phyloP scores from a whole-genome alignment of 1,284 basidiomycete genomes.

The Rhodotorula sp. region DNA sequence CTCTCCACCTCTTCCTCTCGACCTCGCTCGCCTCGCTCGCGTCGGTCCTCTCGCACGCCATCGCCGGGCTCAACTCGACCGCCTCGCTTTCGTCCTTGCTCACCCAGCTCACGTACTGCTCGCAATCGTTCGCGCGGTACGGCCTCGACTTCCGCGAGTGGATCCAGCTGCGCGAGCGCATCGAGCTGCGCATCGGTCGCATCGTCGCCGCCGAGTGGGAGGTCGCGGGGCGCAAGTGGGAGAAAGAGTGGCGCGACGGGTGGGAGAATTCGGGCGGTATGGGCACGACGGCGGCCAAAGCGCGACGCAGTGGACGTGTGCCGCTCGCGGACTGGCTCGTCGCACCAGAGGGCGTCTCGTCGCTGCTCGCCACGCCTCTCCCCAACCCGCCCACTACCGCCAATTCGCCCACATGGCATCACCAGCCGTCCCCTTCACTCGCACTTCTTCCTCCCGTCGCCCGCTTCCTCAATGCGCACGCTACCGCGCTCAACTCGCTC shows the following conservation, averaged over 20 bases:
- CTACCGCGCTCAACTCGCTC: slow-evolving; percentile 74
- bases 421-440: slow-evolving; percentile 64
- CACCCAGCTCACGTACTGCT: slow-evolving; percentile 88
- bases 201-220: slow-evolving; percentile 56
- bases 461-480: slow-evolving; percentile 69
- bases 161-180: slow-evolving; percentile 54
- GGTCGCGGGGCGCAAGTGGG: slow-evolving; percentile 35
- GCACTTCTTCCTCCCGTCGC: slow-evolving; percentile 77
- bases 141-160: slow-evolving; percentile 69
- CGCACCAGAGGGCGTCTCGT: slow-evolving; percentile 46
- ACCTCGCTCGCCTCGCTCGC: slow-evolving; percentile 62
- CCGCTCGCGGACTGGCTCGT: slow-evolving; percentile 54
- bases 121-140: slow-evolving; percentile 86
- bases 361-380: slow-evolving; percentile 37
- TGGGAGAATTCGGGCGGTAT: slow-evolving; percentile 44
- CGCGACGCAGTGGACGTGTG: slow-evolving; percentile 31
- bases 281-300: slow-evolving; percentile 53
- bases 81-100: slow-evolving; percentile 76
- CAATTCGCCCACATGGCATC: slow-evolving; percentile 12
- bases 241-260: slow-evolving; percentile 39
- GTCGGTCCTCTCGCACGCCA: slow-evolving; percentile 50
- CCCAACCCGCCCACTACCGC: slow-evolving; percentile 10
- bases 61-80: slow-evolving; percentile 61
- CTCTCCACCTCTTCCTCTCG: slow-evolving; percentile 62
- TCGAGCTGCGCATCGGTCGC: slow-evolving; percentile 65